phyloP scores from a whole-genome alignment of 495 filamentous ascomycete species.

The Aspergillus sparsus region DNA sequence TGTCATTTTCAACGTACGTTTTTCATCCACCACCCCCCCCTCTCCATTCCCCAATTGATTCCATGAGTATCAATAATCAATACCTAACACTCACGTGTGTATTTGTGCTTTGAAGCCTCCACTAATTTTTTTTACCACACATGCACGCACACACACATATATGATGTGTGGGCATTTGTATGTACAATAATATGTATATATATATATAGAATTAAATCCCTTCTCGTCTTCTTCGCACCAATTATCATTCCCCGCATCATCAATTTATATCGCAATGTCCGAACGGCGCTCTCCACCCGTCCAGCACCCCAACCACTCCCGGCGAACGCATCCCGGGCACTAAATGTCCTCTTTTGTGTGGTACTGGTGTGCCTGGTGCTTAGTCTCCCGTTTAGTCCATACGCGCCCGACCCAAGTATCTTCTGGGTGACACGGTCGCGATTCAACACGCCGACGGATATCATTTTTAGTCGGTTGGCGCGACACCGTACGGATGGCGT shows the following conservation, averaged over 20 bases:
- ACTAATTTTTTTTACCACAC: slow-evolving; percentile 14
- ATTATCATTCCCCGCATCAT: slow-evolving; percentile 74
- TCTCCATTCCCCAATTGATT: neutral
- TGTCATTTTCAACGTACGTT: slow-evolving; percentile 43
- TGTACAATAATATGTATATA: too few species aligned
- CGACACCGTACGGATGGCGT: slow-evolving; percentile 53
- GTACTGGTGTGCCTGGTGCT: slow-evolving; percentile 58
- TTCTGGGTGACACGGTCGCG: slow-evolving; percentile 77
- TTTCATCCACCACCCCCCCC: slow-evolving; percentile 6
- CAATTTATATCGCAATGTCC: slow-evolving; percentile 65
- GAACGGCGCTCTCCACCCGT: slow-evolving; percentile 55
- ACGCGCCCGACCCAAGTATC: slow-evolving; percentile 64
- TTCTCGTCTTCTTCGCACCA: slow-evolving; percentile 85
- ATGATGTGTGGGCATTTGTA: too few species aligned
- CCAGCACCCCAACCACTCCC: slow-evolving; percentile 56
- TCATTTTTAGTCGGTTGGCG: slow-evolving; percentile 79
- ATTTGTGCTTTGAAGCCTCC: too few species aligned
- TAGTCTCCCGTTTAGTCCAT: slow-evolving; percentile 70
- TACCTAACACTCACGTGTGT: too few species aligned
- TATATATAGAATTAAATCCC: slow-evolving; percentile 64
- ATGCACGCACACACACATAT: neutral
- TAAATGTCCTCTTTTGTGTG: slow-evolving; percentile 63
- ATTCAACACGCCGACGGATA: slow-evolving; percentile 78
- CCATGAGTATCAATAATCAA: too few species aligned
- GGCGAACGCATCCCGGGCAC: slow-evolving; percentile 43